These are phyloP conservation scores for Ophiocordyceps unilateralis DNA, from an alignment of 2,329 filamentous ascomycete species.

Conservation along the genomic window DNA sequence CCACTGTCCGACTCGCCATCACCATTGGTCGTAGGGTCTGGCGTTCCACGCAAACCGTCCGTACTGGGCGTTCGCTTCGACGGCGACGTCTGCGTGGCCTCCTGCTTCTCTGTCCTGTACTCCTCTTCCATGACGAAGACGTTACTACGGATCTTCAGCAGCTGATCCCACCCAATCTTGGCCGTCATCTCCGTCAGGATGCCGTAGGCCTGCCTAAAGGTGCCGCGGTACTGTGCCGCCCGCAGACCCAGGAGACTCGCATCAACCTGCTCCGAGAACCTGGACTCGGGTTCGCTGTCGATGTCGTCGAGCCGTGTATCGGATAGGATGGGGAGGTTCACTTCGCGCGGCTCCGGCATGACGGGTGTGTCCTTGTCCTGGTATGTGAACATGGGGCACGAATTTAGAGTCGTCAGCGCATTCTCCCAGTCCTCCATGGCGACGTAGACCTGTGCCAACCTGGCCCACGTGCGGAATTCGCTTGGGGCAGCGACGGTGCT, in stretches of 20 bases:
- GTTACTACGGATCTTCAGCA: constrained; percentile 84
- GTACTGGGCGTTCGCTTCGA: constrained; percentile 60
- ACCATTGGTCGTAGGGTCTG: constrained; percentile 35
- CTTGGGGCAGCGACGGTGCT: constrained; percentile 90
- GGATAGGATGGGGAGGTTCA: constrained; percentile 69
- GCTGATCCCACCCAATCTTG: constrained; percentile 94
- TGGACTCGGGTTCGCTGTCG: constrained; percentile 71
- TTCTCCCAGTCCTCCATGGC: constrained; percentile 93
- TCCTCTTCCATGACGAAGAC: constrained; percentile 99
- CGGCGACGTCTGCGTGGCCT: constrained; percentile 27
- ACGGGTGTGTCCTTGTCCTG: constrained; percentile 93
- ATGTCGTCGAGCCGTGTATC: constrained; percentile 93
- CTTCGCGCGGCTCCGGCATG: constrained; percentile 82
- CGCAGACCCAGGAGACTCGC: constrained; percentile 72
- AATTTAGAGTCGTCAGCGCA: constrained; percentile 86
- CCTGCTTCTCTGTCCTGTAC: constrained; percentile 76
- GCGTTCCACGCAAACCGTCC: constrained; percentile 57
- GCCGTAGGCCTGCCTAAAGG: constrained; percentile 86
- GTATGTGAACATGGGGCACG: constrained; percentile 99
- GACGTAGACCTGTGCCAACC: constrained; percentile 85
- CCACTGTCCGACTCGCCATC: constrained; percentile 7
- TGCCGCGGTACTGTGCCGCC: constrained; percentile 81
- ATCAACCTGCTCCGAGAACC: constrained; percentile 73
- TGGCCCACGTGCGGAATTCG: constrained; percentile 93
- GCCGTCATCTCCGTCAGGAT: constrained; percentile 90